Base-by-base conservation (phyloP, 441 rosid species). In the Lepidium campestre region DNA sequence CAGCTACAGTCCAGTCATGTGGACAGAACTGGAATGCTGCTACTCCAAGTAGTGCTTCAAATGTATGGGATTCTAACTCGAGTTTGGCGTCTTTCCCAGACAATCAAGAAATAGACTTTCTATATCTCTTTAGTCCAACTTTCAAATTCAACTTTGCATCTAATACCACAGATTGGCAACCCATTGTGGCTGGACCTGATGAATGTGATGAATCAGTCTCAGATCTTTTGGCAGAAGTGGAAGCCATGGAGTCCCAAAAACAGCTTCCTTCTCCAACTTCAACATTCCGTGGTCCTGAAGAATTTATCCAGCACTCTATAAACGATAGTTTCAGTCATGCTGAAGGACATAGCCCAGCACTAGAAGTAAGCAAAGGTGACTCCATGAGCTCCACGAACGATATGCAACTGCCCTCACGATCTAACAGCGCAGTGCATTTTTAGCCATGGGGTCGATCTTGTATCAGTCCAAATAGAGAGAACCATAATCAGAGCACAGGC, bases 121-220 rank as follows among this genome's bases (percentile, higher is more conserved):
- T 78, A 37, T 85, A 79, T 76, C 74, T 86, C 53, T 81, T 79
- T 46, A 75, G 80, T 57, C 72, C 88, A 11, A 75, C 76, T 31
- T 72, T 84, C 39, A 79, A 81, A 76, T 74, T 76, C 48, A 73
- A 60, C 73, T 74, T 59, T 9, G 57, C 80, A 37, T 72, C 84
- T 47, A 77, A 77, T 67, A 62, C 86, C 23, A 67, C 84, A 34
- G 70, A 71, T 63, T 91, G 98, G 98, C 90, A 80, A 71, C 77
- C 86, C 6, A 81, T 87, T 15, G 80, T 81, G 40, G 57, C 88
- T 10, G 97, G 82, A 44, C 82, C 92, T 4, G 78, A 78, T 18
- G 98, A 89, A 37, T 88, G 67, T 19, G 99, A 93, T 67, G 98
- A 96, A 73, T 96, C 98, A 10, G 97, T 96, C 67, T 96, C 97